Percentiles rank a stretch among this genome's conserved stretches.
phyloP scores from a whole-genome alignment of 225 moss, liverwort and hornwort species.

The Antitrichia curtipendula region DNA sequence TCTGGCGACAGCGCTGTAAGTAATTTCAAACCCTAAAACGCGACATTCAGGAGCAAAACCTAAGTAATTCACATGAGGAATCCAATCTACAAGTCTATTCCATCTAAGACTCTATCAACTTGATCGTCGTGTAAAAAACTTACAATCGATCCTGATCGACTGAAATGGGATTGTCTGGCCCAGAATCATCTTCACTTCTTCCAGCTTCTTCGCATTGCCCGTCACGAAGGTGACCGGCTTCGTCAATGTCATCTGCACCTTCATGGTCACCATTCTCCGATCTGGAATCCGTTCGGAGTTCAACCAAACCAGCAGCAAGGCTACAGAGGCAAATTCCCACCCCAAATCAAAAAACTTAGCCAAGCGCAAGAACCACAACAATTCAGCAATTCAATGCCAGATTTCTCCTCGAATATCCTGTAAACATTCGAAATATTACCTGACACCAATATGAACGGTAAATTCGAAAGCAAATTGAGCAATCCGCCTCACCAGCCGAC shows the following conservation, averaged over 20 bases:
- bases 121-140: background rate
- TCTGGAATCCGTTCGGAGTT: background rate
- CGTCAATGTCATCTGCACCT: constrained; percentile 68
- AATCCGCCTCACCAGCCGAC: background rate
- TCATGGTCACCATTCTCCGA: constrained; percentile 33
- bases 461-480: background rate
- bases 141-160: constrained; percentile 76
- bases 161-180: constrained; percentile 89
- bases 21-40: background rate
- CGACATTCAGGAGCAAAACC: background rate
- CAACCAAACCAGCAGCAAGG: background rate
- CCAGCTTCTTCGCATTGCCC: constrained; percentile 87
- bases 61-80: background rate
- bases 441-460: background rate
- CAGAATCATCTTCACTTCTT: constrained; percentile 99
- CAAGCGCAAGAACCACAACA: background rate
- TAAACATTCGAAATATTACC: background rate
- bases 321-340: background rate
- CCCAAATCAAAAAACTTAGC: background rate
- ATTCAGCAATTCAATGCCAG: background rate
- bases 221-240: constrained; percentile 95
- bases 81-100: background rate
- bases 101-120: background rate
- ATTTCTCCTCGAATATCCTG: background rate
- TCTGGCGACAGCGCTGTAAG: background rate